Percentiles rank a stretch among this genome's conserved stretches.
These are phyloP conservation scores for Aspergillus leporis DNA, from an alignment of 495 filamentous ascomycete species.

Conservation along the genomic window DNA sequence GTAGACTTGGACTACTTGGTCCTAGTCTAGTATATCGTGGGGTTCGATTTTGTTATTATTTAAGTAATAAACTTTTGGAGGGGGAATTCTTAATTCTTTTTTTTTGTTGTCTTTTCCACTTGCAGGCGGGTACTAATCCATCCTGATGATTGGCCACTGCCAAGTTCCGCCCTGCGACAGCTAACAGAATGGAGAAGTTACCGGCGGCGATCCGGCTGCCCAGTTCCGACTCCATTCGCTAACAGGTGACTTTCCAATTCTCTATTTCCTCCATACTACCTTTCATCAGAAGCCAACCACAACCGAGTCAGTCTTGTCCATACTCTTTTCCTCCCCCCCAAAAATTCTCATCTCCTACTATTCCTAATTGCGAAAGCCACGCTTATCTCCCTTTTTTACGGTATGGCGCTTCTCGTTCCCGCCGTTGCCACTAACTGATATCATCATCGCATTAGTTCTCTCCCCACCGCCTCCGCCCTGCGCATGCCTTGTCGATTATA, in stretches of 20 bases:
- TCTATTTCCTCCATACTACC: not conserved
- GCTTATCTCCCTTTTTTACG: not conserved
- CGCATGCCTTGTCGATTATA: not conserved
- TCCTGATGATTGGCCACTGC: not conserved
- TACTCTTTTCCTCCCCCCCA: no score
- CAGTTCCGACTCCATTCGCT: no score
- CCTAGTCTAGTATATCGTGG: not conserved
- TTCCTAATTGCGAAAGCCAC: no score
- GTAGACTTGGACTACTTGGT: not conserved
- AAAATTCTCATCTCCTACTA: no score
- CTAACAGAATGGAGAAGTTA: not conserved
- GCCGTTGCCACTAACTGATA: not conserved
- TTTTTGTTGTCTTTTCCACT: not conserved
- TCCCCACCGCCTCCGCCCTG: not conserved
- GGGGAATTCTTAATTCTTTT: not conserved
- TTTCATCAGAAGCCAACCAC: no score
- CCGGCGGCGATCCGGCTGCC: not conserved
- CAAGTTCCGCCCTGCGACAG: not conserved
- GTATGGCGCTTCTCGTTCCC: not conserved
- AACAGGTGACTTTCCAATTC: not conserved
- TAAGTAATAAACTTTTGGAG: no score
- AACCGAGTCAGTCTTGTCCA: no score
- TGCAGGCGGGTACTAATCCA: not conserved
- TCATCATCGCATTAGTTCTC: not conserved
- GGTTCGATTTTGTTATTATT: no score